These are phyloP conservation scores for Aspergillus awamori DNA, from an alignment of 2,329 filamentous ascomycete species.

Conservation along the genomic window DNA sequence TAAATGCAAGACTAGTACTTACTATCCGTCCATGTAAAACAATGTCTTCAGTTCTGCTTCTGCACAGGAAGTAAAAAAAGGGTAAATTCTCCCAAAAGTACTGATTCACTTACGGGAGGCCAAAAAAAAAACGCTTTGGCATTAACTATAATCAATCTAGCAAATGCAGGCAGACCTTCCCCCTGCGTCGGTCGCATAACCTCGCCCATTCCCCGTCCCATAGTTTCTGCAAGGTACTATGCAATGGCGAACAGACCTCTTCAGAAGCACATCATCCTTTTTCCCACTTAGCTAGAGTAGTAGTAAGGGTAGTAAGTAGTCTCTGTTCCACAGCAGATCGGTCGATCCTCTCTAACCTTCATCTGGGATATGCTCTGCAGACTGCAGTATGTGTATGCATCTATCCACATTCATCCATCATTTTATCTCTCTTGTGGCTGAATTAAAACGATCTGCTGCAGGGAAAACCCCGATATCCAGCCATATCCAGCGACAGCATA, in stretches of 20 bases:
- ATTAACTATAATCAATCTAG: neutral
- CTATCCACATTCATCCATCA: too few relatives aligned
- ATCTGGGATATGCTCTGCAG: too few relatives aligned
- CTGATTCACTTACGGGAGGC: neutral
- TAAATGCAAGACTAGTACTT: too few relatives aligned
- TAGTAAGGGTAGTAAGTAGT: neutral
- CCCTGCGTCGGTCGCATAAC: constrained; percentile 12
- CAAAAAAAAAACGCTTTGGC: neutral
- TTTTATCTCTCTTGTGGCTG: too few relatives aligned
- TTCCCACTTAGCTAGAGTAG: too few relatives aligned
- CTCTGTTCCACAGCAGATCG: constrained; percentile 15
- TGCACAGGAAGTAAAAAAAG: neutral
- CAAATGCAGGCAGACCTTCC: constrained; percentile 1
- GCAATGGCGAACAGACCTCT: constrained; percentile 20
- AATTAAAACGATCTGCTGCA: constrained; percentile 6
- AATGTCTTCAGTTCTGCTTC: neutral
- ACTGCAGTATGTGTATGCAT: too few relatives aligned
- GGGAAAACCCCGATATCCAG: neutral
- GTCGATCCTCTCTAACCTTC: constrained; percentile 14
- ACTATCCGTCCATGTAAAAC: neutral
- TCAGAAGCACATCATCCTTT: constrained; percentile 1
- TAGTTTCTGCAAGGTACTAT: constrained; percentile 18
- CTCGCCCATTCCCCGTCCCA: constrained; percentile 13
- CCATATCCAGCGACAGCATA: neutral
- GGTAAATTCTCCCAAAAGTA: neutral